These are phyloP conservation scores for Plasmodiophora brassicae DNA, from an alignment of 208 protist species.

Conservation along the genomic window DNA sequence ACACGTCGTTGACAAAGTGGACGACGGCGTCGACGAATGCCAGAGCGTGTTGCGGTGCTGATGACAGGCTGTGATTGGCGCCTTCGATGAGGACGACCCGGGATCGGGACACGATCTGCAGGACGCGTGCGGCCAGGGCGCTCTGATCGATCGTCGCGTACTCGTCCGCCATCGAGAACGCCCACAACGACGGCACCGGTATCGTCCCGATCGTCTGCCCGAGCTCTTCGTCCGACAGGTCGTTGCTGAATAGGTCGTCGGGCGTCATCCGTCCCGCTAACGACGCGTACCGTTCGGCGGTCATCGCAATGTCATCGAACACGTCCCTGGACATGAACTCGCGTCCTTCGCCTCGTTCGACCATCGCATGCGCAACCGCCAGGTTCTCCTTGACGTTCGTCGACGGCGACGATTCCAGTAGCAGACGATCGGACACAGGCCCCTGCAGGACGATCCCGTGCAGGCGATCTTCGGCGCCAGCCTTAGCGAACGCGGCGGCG, in stretches of 20 bases:
- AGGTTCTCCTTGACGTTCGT: neutral
- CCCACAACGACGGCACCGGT: neutral
- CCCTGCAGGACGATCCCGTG: neutral
- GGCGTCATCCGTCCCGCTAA: neutral
- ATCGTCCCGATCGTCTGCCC: neutral
- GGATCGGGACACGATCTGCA: neutral
- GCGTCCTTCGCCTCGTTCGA: neutral
- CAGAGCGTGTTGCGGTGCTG: neutral
- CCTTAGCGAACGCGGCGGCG: neutral
- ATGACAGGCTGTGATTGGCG: neutral
- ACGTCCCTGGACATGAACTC: neutral
- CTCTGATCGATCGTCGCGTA: neutral
- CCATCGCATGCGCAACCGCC: neutral
- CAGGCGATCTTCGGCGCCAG: neutral
- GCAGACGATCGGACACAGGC: neutral
- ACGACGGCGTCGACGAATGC: neutral
- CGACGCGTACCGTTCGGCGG: neutral
- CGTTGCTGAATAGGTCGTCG: slow-evolving; percentile 16
- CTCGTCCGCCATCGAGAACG: slow-evolving; percentile 12
- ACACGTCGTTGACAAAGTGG: neutral
- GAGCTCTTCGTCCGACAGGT: neutral
- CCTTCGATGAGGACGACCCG: neutral
- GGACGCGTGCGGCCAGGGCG: neutral
- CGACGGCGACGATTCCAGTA: neutral
- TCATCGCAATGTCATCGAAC: neutral